Percentiles rank a stretch among this genome's conserved stretches.
Conservation (phyloP, 139 green algal species). For the Tetraselmis striata region DNA sequence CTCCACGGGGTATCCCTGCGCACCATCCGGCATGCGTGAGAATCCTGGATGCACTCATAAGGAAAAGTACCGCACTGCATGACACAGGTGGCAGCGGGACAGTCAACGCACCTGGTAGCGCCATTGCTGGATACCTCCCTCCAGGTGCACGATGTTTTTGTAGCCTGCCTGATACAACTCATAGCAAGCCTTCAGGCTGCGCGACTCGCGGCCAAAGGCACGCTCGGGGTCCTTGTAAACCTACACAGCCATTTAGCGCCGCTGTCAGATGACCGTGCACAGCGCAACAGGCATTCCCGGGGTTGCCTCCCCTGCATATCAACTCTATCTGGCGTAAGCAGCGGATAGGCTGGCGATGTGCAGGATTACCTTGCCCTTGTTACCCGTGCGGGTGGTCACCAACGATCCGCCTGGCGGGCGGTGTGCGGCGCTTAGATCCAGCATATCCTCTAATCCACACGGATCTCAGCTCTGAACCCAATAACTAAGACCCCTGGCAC, state of each 20-base stretch:
- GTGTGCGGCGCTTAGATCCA: not conserved
- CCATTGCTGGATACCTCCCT: conserved; percentile 55
- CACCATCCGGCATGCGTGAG: not conserved
- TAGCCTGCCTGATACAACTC: conserved; percentile 55
- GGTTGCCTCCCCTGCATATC: too few species aligned
- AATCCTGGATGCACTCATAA: not conserved
- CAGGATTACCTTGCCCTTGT: not conserved
- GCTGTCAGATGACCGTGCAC: too few species aligned
- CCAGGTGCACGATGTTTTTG: conserved; percentile 52
- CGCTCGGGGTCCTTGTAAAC: conserved; percentile 52
- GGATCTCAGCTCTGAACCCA: too few species aligned
- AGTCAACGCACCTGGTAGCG: conserved; percentile 17
- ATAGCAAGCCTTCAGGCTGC: conserved; percentile 70
- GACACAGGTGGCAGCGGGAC: not conserved
- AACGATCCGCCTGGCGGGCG: not conserved
- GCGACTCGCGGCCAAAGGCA: conserved; percentile 61
- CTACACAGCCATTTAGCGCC: too few species aligned
- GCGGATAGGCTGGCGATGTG: too few species aligned
- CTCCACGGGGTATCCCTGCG: not conserved
- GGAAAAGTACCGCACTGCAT: too few species aligned
- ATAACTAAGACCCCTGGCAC: too few species aligned
- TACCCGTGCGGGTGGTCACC: not conserved
- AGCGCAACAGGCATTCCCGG: too few species aligned
- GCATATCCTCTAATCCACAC: too few species aligned
- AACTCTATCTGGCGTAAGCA: too few species aligned